Evolutionary conservation across 805 yeast species (phyloP), one percentile per base, ranked within the genome.

Genomic region (Candida parachauliodes): DNA sequence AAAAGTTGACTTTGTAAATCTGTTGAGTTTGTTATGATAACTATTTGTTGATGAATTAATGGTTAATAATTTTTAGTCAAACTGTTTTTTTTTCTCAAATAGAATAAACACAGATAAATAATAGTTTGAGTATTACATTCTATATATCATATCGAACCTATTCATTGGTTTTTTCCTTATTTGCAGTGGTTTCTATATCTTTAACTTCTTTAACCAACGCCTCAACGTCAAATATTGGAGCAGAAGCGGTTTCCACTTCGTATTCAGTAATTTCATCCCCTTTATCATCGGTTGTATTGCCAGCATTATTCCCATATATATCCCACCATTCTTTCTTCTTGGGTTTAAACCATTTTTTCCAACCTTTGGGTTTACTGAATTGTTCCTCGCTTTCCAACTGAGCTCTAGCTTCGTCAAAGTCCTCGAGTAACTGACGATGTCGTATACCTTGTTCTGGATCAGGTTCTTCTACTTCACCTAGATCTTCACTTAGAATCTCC

Each of bases 391-490:
- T 47, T 36, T 71, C 72, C 70, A 79, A 67, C 45, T 76, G 76
- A 37, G 77, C 79, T 39, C 86, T 74, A 1, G 95, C 95, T 46
- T 83, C 87, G 47, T 88, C 96, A 50, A 91, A 84, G 55, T 93
- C 98, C 40, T 71, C 68, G 9, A 93, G 73, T 50, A 93, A 68
- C 52, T 86, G 79, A 42, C 96, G 70, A 52, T 88, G 94, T 47
- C 91, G 77, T 47, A 88, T 88, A 17, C 78, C 74, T 50, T 82
- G 79, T 48, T 87, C 95, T 2, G 95, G 87, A 58, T 91, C 96
- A 0, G 96, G 94, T 54, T 91, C 97, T 56, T 89, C 97, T 48
- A 93, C 89, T 59, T 93, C 98, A 14, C 85, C 82, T 55, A 93
- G 93, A 56, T 89, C 96, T 42, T 93, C 98, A 45, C 83, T 77